Evolutionary conservation across 129 eudicot genomes (phyloP), one percentile per base, ranked within the genome.

Genomic region (Flaveria brownii): DNA sequence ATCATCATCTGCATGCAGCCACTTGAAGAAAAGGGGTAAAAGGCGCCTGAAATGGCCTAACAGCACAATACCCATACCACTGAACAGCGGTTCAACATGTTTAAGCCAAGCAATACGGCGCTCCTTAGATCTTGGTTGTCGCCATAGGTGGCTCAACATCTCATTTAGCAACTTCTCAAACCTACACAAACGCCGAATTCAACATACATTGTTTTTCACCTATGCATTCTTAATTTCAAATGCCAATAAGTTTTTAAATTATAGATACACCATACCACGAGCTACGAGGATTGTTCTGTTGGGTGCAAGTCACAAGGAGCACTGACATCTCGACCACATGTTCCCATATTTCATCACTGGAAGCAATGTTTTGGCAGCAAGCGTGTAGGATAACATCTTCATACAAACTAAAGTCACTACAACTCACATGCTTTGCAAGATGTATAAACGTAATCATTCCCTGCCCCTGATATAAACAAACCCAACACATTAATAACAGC

Each of bases 1-100:
- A 55, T 95, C 96, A 71, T 91, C 99, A 86, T 95, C 97, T 57
- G 87, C 94, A 82, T 89, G 97, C 86, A 95, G 75, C 99, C 99
- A 95, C 77, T 83, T 82, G 70, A 95, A 91, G 83, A 89, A 85
- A 64, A 95, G 99, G 4, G 99, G 99, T 41, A 95, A 86, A 45
- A 95, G 78, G 50, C 94, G 94, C 78, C 97, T 85, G 67, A 89
- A 95, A 85, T 95, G 97, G 71, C 87, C 92, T 39, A 95, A 79
- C 62, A 95, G 62, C n/a, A 91, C 81, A 70, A 95, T 89, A 63
- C 99, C 99, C 82, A 89, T 36, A 78, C 86, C 67, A 69, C 55
- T 82, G 64, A 95, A 82, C 47, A 95, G 79, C 26, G 87, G 96
- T 43, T 86, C 95, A 49, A 63, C 30, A 51, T 70, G 76, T 46